Evolutionary conservation across 1,284 basidiomycete species (phyloP), one percentile per base, ranked within the genome.

Genomic region (Cutaneotrichosporon arboriforme): DNA sequence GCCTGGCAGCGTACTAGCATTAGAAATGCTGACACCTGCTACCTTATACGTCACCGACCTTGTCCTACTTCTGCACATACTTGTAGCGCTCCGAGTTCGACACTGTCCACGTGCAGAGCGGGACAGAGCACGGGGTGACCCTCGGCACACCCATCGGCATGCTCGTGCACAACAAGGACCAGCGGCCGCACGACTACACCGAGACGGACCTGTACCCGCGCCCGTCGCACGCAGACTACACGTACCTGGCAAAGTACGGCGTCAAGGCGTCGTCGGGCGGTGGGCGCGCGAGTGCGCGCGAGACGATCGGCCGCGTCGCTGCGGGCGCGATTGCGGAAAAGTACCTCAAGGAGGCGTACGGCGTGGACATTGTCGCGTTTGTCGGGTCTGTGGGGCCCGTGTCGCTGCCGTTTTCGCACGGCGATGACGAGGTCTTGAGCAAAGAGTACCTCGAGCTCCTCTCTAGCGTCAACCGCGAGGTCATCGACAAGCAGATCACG

Each of bases 251-350:
- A 67, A 99, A 99, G 72, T 99, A 98, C 74, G 91, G 90, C 33
- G 77, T 98, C 73, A 98, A 98, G 78, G 94, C 96, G 1, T 92
- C 88, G 79, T 90, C 87, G 56, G 96, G 96, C 39, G 96, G 96
- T 39, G 96, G 96, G 2, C 81, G 96, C 22, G 90, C 88, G 66
- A 89, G 86, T 66, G 96, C 96, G 17, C 84, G 96, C 36, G 96
- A 99, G 78, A 98, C 96, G 17, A 94, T 98, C 63, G 96, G 91
- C 20, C 86, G 94, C 56, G 96, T 99, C 33, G 96, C 96, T 13
- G 96, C 96, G 3, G 96, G 96, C 44, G 92, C 96, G 7, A 94
- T 99, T 60, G 96, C 96, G 2, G 96, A 98, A 76, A 91, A 86
- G 76, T 99, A 97, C 77, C 82, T 99, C 49, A 88, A 85, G 66